Percentiles rank a stretch among this genome's conserved stretches.
phyloP scores from a whole-genome alignment of 139 green algal species.

The Haematococcus lacustris region DNA sequence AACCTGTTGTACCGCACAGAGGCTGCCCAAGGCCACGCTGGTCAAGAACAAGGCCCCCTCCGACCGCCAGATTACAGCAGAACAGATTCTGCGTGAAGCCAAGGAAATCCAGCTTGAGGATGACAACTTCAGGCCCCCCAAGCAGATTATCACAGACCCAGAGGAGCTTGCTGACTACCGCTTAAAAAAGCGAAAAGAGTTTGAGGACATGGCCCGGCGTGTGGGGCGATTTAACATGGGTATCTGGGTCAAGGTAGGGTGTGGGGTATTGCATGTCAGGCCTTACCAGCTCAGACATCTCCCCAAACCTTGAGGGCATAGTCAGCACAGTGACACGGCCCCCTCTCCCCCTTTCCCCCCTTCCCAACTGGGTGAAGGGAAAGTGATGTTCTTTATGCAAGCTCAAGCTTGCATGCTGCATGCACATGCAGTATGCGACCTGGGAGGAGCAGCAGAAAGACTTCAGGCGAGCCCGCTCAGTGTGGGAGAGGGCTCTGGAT shows the following conservation, averaged over 20 bases:
- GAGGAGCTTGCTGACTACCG: slow-evolving; percentile 83
- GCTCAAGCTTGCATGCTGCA: not conserved
- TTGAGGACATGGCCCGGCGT: slow-evolving; percentile 86
- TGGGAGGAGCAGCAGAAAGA: slow-evolving; percentile 97
- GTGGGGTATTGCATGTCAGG: too few relatives aligned
- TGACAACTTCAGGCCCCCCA: slow-evolving; percentile 78
- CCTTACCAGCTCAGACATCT: too few relatives aligned
- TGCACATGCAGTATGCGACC: slow-evolving; percentile 70
- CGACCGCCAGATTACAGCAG: slow-evolving; percentile 90
- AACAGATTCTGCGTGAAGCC: slow-evolving; percentile 94
- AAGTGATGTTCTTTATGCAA: too few relatives aligned
- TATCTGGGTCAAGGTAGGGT: slow-evolving; percentile 84
- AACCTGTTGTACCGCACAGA: too few relatives aligned
- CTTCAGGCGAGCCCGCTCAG: slow-evolving; percentile 81
- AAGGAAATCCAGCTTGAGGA: slow-evolving; percentile 84
- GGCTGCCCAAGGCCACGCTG: slow-evolving; percentile 11
- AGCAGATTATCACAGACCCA: slow-evolving; percentile 87
- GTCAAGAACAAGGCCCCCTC: slow-evolving; percentile 97
- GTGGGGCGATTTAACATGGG: slow-evolving; percentile 81
- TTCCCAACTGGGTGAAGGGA: too few relatives aligned
- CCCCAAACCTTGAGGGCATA: too few relatives aligned
- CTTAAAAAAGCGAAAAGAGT: slow-evolving; percentile 88
- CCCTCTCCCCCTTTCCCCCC: too few relatives aligned
- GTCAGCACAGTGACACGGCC: not conserved
- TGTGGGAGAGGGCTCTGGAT: slow-evolving; percentile 94